Conservation (phyloP, 306 rosid genomes). For the Cotoneaster glaucophyllus region DNA sequence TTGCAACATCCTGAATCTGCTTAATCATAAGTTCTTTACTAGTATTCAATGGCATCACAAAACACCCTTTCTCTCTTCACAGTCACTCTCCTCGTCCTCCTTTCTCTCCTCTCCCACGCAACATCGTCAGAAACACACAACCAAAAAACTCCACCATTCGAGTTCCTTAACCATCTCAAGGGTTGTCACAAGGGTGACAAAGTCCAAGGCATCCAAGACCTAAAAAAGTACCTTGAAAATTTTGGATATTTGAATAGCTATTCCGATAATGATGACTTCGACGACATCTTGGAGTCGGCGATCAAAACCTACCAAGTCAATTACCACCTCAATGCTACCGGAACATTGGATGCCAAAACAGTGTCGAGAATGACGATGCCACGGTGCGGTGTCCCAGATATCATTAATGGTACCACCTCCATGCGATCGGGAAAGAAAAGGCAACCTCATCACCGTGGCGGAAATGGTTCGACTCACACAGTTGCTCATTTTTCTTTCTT, state of each 20-base stretch:
- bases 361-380: slow-evolving; percentile 28
- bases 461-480: too few relatives aligned
- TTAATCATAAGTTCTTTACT: neutral
- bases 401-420: slow-evolving; percentile 12
- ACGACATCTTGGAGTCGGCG: slow-evolving; percentile 28
- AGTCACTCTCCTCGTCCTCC: neutral
- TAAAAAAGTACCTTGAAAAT: slow-evolving; percentile 27
- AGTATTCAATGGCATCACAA: neutral
- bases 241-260: slow-evolving; percentile 29
- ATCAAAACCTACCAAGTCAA: slow-evolving; percentile 34
- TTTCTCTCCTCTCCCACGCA: neutral
- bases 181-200: slow-evolving; percentile 34
- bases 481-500: slow-evolving; percentile 15
- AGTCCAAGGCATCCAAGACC: slow-evolving; percentile 21
- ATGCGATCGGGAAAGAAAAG: slow-evolving; percentile 15
- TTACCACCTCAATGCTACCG: slow-evolving; percentile 16
- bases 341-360: slow-evolving; percentile 25
- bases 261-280: slow-evolving; percentile 14
- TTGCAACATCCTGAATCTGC: neutral
- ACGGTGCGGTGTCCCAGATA: slow-evolving; percentile 41
- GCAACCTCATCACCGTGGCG: neutral
- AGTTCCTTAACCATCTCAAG: slow-evolving; percentile 21
- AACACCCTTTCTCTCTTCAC: neutral
- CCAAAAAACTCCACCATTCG: slow-evolving; percentile 10
- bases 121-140: neutral